Evolutionary conservation across 768 basidiomycete genomes (phyloP).

Genomic region (Boletellus ananas): DNA sequence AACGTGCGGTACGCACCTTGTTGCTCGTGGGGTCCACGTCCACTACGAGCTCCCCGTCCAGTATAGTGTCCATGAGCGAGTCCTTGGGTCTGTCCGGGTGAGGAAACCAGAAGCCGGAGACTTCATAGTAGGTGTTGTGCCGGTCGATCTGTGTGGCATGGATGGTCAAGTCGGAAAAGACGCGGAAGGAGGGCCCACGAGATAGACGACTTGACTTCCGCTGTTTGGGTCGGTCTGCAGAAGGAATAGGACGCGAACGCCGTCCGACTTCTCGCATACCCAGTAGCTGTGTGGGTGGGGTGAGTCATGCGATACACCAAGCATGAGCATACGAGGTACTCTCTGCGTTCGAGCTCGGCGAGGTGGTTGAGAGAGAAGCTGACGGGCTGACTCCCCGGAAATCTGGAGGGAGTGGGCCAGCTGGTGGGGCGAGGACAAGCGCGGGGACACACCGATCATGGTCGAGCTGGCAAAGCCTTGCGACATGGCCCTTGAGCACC

Average conservation of each 20-base stretch:
- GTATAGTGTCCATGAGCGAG: slow-evolving; percentile 72
- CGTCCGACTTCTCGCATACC: slow-evolving; percentile 99
- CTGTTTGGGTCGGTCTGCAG: slow-evolving; percentile 56
- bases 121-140: slow-evolving; percentile 78
- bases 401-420: slow-evolving; percentile 43
- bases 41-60: slow-evolving; percentile 93
- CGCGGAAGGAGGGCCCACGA: slow-evolving; percentile 50
- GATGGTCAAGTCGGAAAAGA: slow-evolving; percentile 1
- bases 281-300: slow-evolving; percentile 66
- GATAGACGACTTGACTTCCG: slow-evolving; percentile 60
- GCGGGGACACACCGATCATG: slow-evolving; percentile 51
- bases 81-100: slow-evolving; percentile 70
- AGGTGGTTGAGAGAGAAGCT: slow-evolving; percentile 76
- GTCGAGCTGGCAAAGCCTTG: slow-evolving; percentile 59
- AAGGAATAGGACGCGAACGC: slow-evolving; percentile 83
- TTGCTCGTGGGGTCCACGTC: slow-evolving; percentile 79
- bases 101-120: slow-evolving; percentile 82
- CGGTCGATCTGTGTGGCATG: slow-evolving; percentile 75
- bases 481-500: slow-evolving; percentile 65
- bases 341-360: slow-evolving; percentile 72
- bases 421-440: not conserved
- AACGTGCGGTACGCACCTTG: slow-evolving; percentile 44
- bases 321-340: slow-evolving; percentile 44
- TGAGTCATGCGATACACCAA: slow-evolving; percentile 10
- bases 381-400: slow-evolving; percentile 95